phyloP scores from a whole-genome alignment of 2,329 filamentous ascomycete species.

The Rosellinia necatrix region DNA sequence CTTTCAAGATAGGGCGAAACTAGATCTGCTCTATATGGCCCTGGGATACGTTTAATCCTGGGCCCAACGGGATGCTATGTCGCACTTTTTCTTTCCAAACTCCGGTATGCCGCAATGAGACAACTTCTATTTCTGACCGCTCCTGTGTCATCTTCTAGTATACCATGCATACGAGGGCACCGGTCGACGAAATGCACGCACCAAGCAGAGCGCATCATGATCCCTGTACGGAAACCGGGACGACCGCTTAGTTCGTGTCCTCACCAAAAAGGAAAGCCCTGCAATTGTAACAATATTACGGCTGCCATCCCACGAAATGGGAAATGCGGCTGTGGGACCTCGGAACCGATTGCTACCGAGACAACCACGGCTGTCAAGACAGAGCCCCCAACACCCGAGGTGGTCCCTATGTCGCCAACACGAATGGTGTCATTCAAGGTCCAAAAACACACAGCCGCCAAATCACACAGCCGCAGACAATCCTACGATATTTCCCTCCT shows the following conservation, averaged over 20 bases:
- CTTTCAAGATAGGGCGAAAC: background rate
- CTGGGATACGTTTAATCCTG: background rate
- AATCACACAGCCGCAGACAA: conserved; percentile 48
- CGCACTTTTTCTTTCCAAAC: background rate
- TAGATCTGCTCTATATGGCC: conserved; percentile 1
- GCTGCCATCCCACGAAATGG: conserved; percentile 65
- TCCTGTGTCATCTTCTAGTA: conserved; percentile 49
- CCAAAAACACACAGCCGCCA: conserved; percentile 48
- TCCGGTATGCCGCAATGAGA: background rate
- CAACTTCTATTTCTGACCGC: conserved; percentile 22
- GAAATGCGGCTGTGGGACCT: conserved; percentile 56
- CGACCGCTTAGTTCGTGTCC: conserved; percentile 72
- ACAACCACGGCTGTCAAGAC: conserved; percentile 27
- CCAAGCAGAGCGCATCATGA: conserved; percentile 67
- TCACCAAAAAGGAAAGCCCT: conserved; percentile 65
- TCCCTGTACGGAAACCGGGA: conserved; percentile 73
- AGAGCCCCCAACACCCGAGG: conserved; percentile 32
- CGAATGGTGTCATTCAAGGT: conserved; percentile 48
- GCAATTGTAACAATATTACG: conserved; percentile 66
- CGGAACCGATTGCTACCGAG: conserved; percentile 25
- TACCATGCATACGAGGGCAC: conserved; percentile 76
- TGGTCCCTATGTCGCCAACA: conserved; percentile 44
- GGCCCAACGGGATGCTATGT: background rate
- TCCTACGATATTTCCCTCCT: conserved; percentile 56
- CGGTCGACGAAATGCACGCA: conserved; percentile 77